Base-by-base conservation (phyloP, 2,329 filamentous ascomycete species). In the Harringtonia aguacate region DNA sequence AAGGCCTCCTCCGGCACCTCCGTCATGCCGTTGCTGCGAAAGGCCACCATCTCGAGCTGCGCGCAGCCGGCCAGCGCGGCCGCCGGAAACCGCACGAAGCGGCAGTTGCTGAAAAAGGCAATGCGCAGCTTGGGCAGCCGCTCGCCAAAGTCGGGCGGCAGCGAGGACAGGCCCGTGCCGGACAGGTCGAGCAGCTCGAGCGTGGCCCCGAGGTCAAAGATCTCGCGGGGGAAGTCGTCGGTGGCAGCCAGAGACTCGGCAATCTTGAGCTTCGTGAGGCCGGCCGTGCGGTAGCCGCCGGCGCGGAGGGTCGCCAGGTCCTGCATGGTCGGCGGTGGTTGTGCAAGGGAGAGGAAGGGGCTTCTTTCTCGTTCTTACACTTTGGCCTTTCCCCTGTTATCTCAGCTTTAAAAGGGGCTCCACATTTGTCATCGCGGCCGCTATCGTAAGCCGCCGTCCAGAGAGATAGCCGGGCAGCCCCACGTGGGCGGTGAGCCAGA, bases 181-280 rank as follows among this genome's bases (percentile, higher is more conserved):
- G 69, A 72, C n/a, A 72, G 62, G 49, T 73, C 69, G 9, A 72
- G 63, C 36, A 65, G 61, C 48, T 66, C 61, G 20, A 72, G 62
- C 4, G 62, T 63, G 17, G 56, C 50, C 30, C 64, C 65, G 20
- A 67, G 57, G 8, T 61, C 53, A 8, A 70, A 51, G 27, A 72
- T 63, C 46, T 66, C 61, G 2, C 44, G 34, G 4, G 68, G 69
- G 31, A 72, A 64, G 8, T 15, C 24, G 4, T 15, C 43, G 30
- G 20, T 30, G 22, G 51, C n/a, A n/a, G n/a, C 49, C 30, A 68
- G 52, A 3, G 56, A 54, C 43, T 56, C 56, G 1, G 53, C 49
- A 21, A 67, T 47, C 51, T 63, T 67, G n/a, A 67, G 50, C 49
- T 55, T 58, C 18, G 55, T 55, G 12, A 60, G 52, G 3, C 52